phyloP scores from a whole-genome alignment of 768 basidiomycete species.

The Boletellus sp. region DNA sequence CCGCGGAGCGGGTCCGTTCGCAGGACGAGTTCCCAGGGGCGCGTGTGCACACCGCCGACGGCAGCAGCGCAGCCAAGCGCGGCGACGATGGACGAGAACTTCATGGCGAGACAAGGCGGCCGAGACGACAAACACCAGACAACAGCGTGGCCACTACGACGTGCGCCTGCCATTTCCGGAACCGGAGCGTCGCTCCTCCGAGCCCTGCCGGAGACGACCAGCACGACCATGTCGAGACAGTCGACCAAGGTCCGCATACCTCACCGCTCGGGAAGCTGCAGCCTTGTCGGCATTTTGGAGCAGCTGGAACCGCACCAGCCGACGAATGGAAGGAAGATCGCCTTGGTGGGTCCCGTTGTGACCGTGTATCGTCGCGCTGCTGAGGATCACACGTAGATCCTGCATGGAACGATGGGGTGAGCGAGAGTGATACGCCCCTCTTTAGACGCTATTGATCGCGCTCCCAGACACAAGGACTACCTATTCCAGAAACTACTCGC shows the following conservation, averaged over 20 bases:
- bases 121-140: conserved; percentile 2
- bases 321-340: conserved; percentile 58
- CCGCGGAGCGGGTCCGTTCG: conserved; percentile 15
- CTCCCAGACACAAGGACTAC: conserved; percentile 77
- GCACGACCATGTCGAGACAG: conserved; percentile 19
- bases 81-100: neutral
- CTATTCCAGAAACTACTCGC: conserved; percentile 75
- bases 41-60: conserved; percentile 55
- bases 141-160: conserved; percentile 14
- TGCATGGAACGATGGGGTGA: conserved; percentile 79
- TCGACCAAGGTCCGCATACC: conserved; percentile 54
- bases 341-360: conserved; percentile 46
- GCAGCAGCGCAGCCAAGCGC: conserved; percentile 4
- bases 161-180: conserved; percentile 27
- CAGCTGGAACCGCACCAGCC: conserved; percentile 48
- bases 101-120: conserved; percentile 12
- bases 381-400: conserved; percentile 47
- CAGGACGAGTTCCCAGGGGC: conserved; percentile 55
- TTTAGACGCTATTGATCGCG: neutral
- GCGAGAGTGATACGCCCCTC: conserved; percentile 13
- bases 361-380: conserved; percentile 5
- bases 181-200: neutral
- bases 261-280: conserved; percentile 43
- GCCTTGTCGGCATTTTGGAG: conserved; percentile 59
- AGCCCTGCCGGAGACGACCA: neutral